Base-by-base conservation (phyloP, 1,139 yeast species). In the Groenewaldozyma auringiensis region DNA sequence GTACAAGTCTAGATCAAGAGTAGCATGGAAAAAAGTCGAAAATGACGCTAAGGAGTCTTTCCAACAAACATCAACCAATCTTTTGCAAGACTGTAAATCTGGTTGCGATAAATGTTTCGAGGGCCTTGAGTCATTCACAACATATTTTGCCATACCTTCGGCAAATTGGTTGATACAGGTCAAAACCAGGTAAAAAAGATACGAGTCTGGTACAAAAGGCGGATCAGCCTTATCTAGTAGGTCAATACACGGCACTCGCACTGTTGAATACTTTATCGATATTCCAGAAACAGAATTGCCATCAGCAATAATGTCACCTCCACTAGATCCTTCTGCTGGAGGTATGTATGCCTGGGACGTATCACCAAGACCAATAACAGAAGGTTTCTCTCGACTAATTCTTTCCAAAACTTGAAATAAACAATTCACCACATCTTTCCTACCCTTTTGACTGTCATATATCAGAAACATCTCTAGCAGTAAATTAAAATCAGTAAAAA, bases 201-300 rank as follows among this genome's bases (percentile, higher is more conserved):
- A 88, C 0, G 83, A 74, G 2, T 69, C 68, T 1, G 94, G 86
- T 2, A 79, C 69, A 1, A 65, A 58, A 0, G 85, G 80, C 0
- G 95, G 81, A 32, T 83, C 94, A 0, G 69, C 56, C 56, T 87
- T 88, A 56, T 89, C 97, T 29, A 89, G 68, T 48, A 81, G 75
- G 49, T 88, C 96, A 40, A 88, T 69, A 47, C 80, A 74, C 4
- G 81, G 70, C 0, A 79, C 69, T 53, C 80, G 77, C 45, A 78
- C 66, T 1, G 70, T 58, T 0, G 78, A 70, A 3, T 60, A 53
- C 41, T 52, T 53, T 8, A 50, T 31, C 2, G 66, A 60, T 49
- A 58, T 40, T 9, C 56, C 61, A 21, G 53, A 46, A 6, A 53
- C 47, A 22, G 47, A 41, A 16, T 48, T 37, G 6, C 47, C 38